A percentile compares a stretch with the other conserved stretches of the same genome.
Evolutionary conservation across 768 basidiomycete species (phyloP).

Genomic region (Gymnopilus junonius): DNA sequence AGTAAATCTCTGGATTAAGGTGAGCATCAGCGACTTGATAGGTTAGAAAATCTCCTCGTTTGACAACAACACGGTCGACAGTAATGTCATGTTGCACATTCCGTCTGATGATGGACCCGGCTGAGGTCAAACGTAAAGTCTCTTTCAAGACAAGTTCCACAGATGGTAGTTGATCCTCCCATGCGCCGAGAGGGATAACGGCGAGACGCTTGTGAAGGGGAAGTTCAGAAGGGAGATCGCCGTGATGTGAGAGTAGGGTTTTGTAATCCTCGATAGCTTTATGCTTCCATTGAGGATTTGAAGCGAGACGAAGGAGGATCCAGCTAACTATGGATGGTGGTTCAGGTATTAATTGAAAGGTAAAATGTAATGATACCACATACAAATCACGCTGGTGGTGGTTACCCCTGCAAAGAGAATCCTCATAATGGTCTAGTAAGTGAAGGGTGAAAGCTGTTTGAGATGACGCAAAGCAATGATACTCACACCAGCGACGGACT

Average conservation of each 20-base stretch:
- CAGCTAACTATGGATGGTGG: conserved; percentile 45
- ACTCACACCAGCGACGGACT: conserved; percentile 26
- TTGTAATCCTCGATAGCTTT: conserved; percentile 36
- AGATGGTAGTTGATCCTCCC: conserved; percentile 46
- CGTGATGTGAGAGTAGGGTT: conserved; percentile 33
- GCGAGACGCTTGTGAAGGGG: conserved; percentile 39
- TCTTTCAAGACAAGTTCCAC: conserved; percentile 44
- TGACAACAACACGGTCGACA: conserved; percentile 29
- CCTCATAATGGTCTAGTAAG: conserved; percentile 33
- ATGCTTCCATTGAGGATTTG: conserved; percentile 39
- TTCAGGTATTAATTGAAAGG: too few relatives aligned
- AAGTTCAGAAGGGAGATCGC: conserved; percentile 27
- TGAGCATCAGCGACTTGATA: conserved; percentile 39
- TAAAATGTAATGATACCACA: conserved; percentile 8
- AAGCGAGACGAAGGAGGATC: conserved; percentile 38
- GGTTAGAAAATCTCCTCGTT: conserved; percentile 39
- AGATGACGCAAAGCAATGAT: neutral
- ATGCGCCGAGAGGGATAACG: conserved; percentile 37
- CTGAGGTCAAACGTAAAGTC: conserved; percentile 38
- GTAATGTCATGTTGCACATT: conserved; percentile 36
- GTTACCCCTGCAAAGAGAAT: conserved; percentile 40
- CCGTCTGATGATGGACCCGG: conserved; percentile 36
- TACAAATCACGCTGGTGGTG: conserved; percentile 41
- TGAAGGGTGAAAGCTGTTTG: neutral
- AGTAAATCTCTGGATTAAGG: conserved; percentile 39